Evolutionary conservation across 371 early-diverging fungal genomes (phyloP).

Genomic region (Capillidium heterosporum): DNA sequence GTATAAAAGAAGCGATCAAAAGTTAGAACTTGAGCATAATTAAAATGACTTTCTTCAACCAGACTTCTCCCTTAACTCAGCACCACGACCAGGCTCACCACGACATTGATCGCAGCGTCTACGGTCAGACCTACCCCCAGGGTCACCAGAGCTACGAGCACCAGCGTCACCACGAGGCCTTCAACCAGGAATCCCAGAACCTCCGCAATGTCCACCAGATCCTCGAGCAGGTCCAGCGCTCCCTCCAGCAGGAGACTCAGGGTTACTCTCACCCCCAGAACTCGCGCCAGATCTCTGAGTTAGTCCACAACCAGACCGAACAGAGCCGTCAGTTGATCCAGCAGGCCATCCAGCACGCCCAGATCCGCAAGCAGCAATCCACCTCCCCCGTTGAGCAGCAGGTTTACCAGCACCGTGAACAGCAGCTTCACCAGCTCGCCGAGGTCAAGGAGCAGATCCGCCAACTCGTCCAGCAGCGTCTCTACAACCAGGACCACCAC

Average conservation of each 20-base stretch:
- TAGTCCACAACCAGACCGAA: background rate
- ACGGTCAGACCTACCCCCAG: too few species aligned
- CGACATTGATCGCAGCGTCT: too few species aligned
- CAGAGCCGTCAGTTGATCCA: background rate
- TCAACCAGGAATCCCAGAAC: background rate
- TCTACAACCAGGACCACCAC: background rate
- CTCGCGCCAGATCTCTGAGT: background rate
- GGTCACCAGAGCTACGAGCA: too few species aligned
- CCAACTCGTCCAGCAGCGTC: conserved; percentile 3
- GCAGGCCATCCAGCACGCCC: background rate
- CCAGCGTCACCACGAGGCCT: too few species aligned
- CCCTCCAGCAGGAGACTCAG: background rate
- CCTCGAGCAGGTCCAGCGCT: background rate
- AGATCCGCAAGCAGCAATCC: background rate
- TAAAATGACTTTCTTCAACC: too few species aligned
- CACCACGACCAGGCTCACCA: too few species aligned
- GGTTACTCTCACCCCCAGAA: background rate
- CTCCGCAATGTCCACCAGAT: background rate
- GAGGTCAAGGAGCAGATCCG: conserved; percentile 2
- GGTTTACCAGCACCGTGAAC: background rate
- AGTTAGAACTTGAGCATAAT: too few species aligned
- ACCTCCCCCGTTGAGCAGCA: background rate
- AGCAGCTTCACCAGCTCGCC: background rate
- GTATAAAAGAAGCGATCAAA: too few species aligned
- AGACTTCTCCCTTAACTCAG: too few species aligned